Conservation (phyloP, 2,329 filamentous ascomycete genomes). For the Colletotrichum graminicola region DNA sequence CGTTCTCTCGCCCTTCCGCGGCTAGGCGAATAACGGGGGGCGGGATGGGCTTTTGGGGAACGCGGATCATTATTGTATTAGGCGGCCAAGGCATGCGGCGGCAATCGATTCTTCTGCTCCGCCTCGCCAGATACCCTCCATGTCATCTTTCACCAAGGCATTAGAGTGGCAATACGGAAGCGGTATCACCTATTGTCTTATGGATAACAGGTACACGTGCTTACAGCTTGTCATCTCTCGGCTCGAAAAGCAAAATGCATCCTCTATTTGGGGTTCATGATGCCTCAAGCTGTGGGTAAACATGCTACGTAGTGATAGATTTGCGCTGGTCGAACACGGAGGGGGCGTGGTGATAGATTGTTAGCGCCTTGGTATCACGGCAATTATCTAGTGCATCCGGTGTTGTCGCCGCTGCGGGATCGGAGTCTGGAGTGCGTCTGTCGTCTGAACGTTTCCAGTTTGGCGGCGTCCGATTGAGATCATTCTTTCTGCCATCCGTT, state of each 20-base stretch:
- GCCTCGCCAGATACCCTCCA: neutral
- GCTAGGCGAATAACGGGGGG: constrained; percentile 9
- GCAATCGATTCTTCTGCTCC: too few relatives aligned
- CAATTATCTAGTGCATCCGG: neutral
- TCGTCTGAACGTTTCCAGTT: constrained; percentile 23
- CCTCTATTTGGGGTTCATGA: neutral
- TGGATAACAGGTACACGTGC: too few relatives aligned
- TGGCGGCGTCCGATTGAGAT: constrained; percentile 8
- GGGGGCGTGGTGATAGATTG: constrained; percentile 24
- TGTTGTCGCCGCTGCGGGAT: constrained; percentile 9
- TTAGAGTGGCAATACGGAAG: neutral
- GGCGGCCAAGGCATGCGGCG: neutral
- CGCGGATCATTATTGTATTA: constrained; percentile 17
- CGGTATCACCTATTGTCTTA: neutral
- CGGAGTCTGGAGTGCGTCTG: constrained; percentile 4
- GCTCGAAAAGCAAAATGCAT: neutral
- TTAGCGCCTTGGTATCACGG: constrained; percentile 10
- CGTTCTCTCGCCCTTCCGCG: neutral
- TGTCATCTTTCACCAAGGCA: neutral
- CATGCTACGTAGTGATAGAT: neutral
- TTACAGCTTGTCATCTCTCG: neutral
- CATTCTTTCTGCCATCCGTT: constrained; percentile 1
- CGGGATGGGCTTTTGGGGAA: too few relatives aligned
- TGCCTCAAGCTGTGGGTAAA: neutral
- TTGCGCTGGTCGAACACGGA: neutral